Evolutionary conservation across 2,329 filamentous ascomycete species (phyloP), one percentile per base, ranked within the genome.

Genomic region (Periglandula ipomoeae): DNA sequence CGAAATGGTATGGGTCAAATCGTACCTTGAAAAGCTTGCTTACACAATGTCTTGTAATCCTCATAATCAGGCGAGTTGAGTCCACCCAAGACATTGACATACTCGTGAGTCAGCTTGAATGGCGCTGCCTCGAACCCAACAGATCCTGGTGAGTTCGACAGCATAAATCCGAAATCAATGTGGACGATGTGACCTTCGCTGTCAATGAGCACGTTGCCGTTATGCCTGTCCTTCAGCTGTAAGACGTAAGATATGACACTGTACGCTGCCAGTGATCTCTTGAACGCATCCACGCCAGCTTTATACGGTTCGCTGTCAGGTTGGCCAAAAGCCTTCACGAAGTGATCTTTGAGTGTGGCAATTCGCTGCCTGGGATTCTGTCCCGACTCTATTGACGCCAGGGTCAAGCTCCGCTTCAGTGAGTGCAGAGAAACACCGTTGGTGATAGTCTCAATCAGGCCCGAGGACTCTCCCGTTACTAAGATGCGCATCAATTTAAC

Each of bases 91-190:
- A 93, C 85, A 57, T 93, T 87, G 35, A 93, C 83, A 61, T 93
- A 93, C 61, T 93, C 87, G 55, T 89, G 81, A 1, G 87, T 90
- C 23, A 93, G 72, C 70, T 93, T 93, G 68, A 93, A 93, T 1
- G 87, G 87, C 4, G 87, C 87, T 13, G 87, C 87, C 67, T 93
- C 87, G 58, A 93, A 93, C 2, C 86, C 87, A 61, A 93, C 87
- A 8, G 82, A 85, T 0, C 87, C 87, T 0, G 87, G 87, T 1
- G 86, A 89, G 65, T 93, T 93, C 42, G 85, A 90, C 30, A 93
- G 73, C 85, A 93, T 91, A 64, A 93, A 93, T 48, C 87, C 87
- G 65, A 93, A 93, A 65, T 93, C 87, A 52, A 93, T 93, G 62
- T 93, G 87, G 52, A 93, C 82, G 49, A 91, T 89, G 61, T 93